Evolutionary conservation across 2,329 filamentous ascomycete species (phyloP).

Genomic region (Fusarium palustre): DNA sequence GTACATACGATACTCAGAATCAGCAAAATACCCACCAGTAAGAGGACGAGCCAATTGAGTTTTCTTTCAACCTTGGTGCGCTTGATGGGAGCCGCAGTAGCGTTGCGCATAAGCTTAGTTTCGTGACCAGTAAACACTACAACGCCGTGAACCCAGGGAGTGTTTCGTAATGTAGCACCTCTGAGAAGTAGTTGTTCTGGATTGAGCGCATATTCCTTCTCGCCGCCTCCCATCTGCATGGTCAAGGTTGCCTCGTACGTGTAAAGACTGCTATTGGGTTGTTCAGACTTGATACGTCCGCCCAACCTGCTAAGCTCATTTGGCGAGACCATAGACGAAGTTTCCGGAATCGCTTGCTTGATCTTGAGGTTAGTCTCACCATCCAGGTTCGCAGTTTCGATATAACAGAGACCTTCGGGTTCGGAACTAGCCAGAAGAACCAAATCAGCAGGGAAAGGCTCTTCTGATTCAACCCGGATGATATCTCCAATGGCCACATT

Average conservation of each 20-base stretch:
- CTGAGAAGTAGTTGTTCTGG: slow-evolving; percentile 94
- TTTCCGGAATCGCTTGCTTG: slow-evolving; percentile 96
- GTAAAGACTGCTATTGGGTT: slow-evolving; percentile 97
- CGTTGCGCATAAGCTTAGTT: slow-evolving; percentile 98
- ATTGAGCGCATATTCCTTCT: slow-evolving; percentile 89
- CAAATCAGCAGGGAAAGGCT: slow-evolving; percentile 93
- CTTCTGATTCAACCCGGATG: slow-evolving; percentile 90
- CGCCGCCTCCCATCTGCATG: slow-evolving; percentile 87
- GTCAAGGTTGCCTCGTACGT: slow-evolving; percentile 98
- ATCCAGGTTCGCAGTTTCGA: slow-evolving; percentile 97
- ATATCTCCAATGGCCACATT: slow-evolving; percentile 94
- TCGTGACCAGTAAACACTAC: slow-evolving; percentile 96
- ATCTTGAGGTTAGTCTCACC: slow-evolving; percentile 99
- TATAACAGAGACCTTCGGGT: slow-evolving; percentile 97
- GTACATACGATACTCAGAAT: slow-evolving; percentile 89
- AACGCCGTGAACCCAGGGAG: slow-evolving; percentile 94
- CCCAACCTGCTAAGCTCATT: slow-evolving; percentile 86
- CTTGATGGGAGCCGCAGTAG: slow-evolving; percentile 96
- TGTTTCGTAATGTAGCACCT: slow-evolving; percentile 94
- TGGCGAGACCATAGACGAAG: slow-evolving; percentile 85
- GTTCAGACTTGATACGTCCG: slow-evolving; percentile 90
- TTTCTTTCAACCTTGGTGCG: slow-evolving; percentile 94
- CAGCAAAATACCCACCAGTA: slow-evolving; percentile 87
- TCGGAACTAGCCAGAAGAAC: slow-evolving; percentile 95
- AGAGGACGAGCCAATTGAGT: slow-evolving; percentile 92